Conservation (phyloP, 202 grass and related monocot genomes). For the Schoenoplectus triqueter region DNA sequence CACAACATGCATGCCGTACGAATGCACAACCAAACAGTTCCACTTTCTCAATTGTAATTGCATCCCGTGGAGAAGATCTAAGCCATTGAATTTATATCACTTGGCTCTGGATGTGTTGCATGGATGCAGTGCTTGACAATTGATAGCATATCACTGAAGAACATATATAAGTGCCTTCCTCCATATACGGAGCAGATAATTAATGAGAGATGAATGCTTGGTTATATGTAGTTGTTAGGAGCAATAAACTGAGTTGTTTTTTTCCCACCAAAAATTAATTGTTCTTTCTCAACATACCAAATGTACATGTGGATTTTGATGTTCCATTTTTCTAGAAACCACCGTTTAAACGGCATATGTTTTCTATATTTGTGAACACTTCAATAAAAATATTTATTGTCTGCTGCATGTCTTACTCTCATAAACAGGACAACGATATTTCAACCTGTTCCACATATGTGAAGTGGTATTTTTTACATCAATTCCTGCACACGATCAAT, state of each 20-base stretch:
- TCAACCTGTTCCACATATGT: not conserved
- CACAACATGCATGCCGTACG: conserved; percentile 32
- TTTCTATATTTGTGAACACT: not conserved
- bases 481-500: not conserved
- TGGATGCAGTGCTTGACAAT: not conserved
- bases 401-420: not conserved
- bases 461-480: not conserved
- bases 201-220: not conserved
- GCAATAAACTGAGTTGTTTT: not conserved
- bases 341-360: not conserved
- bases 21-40: conserved; percentile 23
- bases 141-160: not conserved
- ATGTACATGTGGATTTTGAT: not conserved
- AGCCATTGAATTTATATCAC: not conserved
- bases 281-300: not conserved
- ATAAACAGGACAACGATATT: not conserved
- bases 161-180: not conserved
- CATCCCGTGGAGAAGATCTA: not conserved
- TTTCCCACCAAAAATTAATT: not conserved
- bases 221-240: not conserved
- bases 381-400: not conserved
- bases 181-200: not conserved
- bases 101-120: not conserved
- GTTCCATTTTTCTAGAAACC: not conserved
- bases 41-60: conserved; percentile 12